phyloP scores from a whole-genome alignment of 2,329 filamentous ascomycete genomes.

The Truncatella angustata region DNA sequence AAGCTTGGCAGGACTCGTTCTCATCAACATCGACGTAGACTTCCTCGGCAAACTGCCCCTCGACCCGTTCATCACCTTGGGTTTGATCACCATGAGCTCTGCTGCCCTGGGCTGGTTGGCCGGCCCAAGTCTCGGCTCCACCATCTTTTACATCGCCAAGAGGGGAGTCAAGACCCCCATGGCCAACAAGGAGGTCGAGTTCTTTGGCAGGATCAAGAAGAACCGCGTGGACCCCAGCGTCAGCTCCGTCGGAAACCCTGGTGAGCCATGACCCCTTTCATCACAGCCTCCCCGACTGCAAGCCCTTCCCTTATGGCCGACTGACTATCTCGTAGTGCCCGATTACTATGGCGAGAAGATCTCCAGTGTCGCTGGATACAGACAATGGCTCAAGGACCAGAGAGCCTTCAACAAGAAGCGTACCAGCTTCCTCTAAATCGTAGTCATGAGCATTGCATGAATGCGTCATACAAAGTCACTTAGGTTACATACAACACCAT shows the following conservation, averaged over 20 bases:
- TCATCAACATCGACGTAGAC: slow-evolving; percentile 73
- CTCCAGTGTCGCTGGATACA: slow-evolving; percentile 84
- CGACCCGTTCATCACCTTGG: slow-evolving; percentile 84
- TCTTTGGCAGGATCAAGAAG: slow-evolving; percentile 88
- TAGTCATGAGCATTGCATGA: too few relatives aligned
- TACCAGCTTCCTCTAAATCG: slow-evolving; percentile 55
- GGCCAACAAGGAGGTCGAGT: slow-evolving; percentile 84
- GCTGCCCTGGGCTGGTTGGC: slow-evolving; percentile 83
- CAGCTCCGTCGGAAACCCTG: slow-evolving; percentile 85
- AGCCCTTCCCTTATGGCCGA: not conserved
- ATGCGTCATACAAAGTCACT: not conserved
- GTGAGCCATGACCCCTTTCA: too few relatives aligned
- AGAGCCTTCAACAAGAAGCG: slow-evolving; percentile 94
- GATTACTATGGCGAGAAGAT: slow-evolving; percentile 99
- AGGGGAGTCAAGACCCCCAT: slow-evolving; percentile 70
- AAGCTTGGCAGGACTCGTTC: slow-evolving; percentile 59
- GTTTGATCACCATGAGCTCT: slow-evolving; percentile 73
- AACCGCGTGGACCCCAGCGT: slow-evolving; percentile 88
- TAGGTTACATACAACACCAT: too few relatives aligned
- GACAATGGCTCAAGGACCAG: slow-evolving; percentile 97
- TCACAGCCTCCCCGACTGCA: not conserved
- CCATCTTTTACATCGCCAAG: slow-evolving; percentile 75
- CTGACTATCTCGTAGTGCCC: slow-evolving; percentile 54
- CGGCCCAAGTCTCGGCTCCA: slow-evolving; percentile 79
- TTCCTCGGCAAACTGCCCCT: slow-evolving; percentile 70